phyloP scores from a whole-genome alignment of 108 stramenopile genomes.

The Tribonema minus region DNA sequence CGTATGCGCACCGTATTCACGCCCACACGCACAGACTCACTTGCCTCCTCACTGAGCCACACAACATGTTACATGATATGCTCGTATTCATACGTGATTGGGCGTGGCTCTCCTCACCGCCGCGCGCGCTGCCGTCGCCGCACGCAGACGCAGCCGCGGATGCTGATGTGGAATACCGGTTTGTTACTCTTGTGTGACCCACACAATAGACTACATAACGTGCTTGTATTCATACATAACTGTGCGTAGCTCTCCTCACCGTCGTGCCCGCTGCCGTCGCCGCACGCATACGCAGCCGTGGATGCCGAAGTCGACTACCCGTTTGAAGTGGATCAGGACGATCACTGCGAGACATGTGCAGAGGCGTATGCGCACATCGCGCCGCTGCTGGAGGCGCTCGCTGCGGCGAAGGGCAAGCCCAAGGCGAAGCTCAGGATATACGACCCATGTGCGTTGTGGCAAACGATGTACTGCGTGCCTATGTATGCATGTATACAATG shows the following conservation, averaged over 20 bases:
- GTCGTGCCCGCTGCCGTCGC: background rate
- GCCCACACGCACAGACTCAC: too few species aligned
- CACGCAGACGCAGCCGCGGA: background rate
- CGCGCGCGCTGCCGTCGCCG: too few species aligned
- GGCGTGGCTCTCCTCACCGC: too few species aligned
- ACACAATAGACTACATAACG: too few species aligned
- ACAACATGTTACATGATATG: too few species aligned
- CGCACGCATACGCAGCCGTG: background rate
- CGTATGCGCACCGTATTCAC: constrained; percentile 84
- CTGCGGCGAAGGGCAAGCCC: constrained; percentile 49
- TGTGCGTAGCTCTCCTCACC: too few species aligned
- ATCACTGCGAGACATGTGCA: constrained; percentile 91
- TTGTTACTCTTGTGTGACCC: too few species aligned
- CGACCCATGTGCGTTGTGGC: constrained; percentile 78
- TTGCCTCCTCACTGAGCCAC: too few species aligned
- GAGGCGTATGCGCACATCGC: constrained; percentile 80
- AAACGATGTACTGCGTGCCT: too few species aligned
- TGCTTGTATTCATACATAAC: too few species aligned
- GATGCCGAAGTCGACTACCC: background rate
- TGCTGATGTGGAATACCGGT: background rate
- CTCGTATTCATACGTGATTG: too few species aligned
- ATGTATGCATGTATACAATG: too few species aligned
- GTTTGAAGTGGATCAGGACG: constrained; percentile 30
- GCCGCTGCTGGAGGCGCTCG: constrained; percentile 63
- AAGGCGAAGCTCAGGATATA: constrained; percentile 64